Evolutionary conservation across 495 filamentous ascomycete species (phyloP), one percentile per base, ranked within the genome.

Genomic region (Tuber calosporum): DNA sequence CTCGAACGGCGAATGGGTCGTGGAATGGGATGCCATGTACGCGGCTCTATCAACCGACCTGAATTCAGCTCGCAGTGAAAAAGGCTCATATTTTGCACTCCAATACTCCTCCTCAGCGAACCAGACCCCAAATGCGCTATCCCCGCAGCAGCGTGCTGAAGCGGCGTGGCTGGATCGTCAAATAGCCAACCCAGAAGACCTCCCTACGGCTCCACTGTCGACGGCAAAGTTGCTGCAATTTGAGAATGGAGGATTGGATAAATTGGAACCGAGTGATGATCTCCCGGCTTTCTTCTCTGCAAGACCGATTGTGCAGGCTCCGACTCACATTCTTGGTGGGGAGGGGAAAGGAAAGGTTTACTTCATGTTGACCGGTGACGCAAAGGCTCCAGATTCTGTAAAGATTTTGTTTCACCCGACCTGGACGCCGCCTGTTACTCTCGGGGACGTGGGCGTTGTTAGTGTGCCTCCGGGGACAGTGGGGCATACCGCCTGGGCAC

Each of bases 281-380:
- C 70, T 81, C 2, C 70, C 74, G 0, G 71, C 71, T 11, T 79
- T 81, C 39, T 81, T 81, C 30, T 48, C 77, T 17, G 69, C 71
- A n/a, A 75, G 80, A 8, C 79, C 80, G 11, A 79, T 81, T 41
- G 80, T 81, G 45, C 80, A 81, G 70, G 79, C 80, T n/a, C 80
- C 80, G 1, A 70, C 77, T 0, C 72, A 77, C 7, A 81, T 81
- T 11, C 69, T 81, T 37, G 74, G 79, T 1, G 74, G 75, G n/a
- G 69, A 62, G 39, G 72, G 73, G 19, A 74, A 77, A 22, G 72
- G 70, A 13, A 43, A 69, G 19, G 80, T 75, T 26, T 69, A 80
- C 34, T 81, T 81, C 70, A 71, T 81, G 9, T 71, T 81, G 39
- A 75, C 79, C 13, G 68, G 70, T 38, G 72, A 43, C 34, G 67